phyloP scores from a whole-genome alignment of 306 rosid species.

The Vicia sativa region DNA sequence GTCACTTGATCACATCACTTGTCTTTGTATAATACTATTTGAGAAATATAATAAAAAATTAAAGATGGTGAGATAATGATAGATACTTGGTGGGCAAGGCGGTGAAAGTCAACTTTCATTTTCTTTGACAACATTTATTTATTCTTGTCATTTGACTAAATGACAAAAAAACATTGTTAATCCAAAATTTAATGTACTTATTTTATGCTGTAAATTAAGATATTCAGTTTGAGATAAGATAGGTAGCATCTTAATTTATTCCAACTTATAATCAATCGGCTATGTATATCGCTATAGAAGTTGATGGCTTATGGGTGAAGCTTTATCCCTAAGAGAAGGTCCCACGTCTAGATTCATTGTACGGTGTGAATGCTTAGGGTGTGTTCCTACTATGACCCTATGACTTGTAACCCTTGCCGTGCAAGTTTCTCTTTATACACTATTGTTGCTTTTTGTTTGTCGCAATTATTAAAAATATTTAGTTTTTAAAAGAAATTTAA shows the following conservation, averaged over 20 bases:
- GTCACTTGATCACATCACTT: conserved; percentile 16
- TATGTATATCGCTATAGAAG: background rate
- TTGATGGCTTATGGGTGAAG: background rate
- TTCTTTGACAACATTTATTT: background rate
- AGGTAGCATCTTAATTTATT: too few relatives aligned
- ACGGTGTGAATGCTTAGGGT: background rate
- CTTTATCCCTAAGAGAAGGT: background rate
- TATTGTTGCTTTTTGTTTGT: too few relatives aligned
- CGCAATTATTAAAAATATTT: too few relatives aligned
- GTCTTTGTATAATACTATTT: background rate
- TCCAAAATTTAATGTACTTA: too few relatives aligned
- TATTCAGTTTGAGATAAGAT: too few relatives aligned
- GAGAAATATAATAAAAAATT: background rate
- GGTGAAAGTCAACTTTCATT: conserved; percentile 2
- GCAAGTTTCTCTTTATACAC: background rate
- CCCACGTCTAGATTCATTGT: background rate
- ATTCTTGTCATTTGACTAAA: background rate
- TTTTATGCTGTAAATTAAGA: background rate
- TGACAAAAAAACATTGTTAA: background rate
- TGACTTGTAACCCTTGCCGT: background rate
- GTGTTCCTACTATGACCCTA: too few relatives aligned
- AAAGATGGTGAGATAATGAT: background rate
- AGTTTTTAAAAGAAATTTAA: too few relatives aligned
- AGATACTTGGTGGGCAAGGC: conserved; percentile 7
- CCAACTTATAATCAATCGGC: background rate